Base-by-base conservation (phyloP, 257 asterid genomes). In the Solanum pinnatisectum region DNA sequence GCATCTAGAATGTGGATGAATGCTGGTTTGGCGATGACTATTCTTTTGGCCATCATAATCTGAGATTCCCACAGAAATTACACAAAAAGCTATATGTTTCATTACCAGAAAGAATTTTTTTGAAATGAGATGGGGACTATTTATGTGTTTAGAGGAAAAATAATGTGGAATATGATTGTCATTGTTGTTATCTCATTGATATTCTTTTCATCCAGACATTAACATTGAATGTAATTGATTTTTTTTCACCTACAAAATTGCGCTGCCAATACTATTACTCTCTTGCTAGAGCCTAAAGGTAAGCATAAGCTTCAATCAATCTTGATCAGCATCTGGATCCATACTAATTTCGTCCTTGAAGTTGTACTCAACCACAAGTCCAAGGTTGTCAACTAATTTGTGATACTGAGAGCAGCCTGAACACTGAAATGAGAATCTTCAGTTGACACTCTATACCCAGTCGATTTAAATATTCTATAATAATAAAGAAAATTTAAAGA, bases 321-420 rank as follows among this genome's bases (percentile, higher is more conserved):
- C 90, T 86, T 88, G 88, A 89, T 91, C 93, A 33, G 88, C 88
- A 90, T 81, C 91, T 88, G 92, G 89, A 93, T 91, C 94, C 63
- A 76, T n/a, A 88, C 88, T 93, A 79, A 30, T 68, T 87, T 93
- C 97, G 86, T 94, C 97, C 90, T 89, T 91, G 77, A 96, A 92
- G 88, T 94, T 93, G 94, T 96, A 95, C 90, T 96, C 98, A 42
- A 93, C 91, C 83, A 94, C 96, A 86, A 96, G 96, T 68, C 97
- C 98, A 68, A 96, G 99, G 91, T 97, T 97, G 95, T 97, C 98
- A 27, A 93, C 99, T 87, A 97, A 90, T 93, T 93, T 95, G 94
- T 97, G 98, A 93, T 96, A 93, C 91, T 91, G 89, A 88, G 95
- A 90, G 90, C 99, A 97, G 60, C 99, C 98, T 84, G 98, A 87